Percentiles rank a stretch among this genome's conserved stretches.
phyloP scores from a whole-genome alignment of 2,329 filamentous ascomycete species.

The Macrophomina pseudophaseolina region DNA sequence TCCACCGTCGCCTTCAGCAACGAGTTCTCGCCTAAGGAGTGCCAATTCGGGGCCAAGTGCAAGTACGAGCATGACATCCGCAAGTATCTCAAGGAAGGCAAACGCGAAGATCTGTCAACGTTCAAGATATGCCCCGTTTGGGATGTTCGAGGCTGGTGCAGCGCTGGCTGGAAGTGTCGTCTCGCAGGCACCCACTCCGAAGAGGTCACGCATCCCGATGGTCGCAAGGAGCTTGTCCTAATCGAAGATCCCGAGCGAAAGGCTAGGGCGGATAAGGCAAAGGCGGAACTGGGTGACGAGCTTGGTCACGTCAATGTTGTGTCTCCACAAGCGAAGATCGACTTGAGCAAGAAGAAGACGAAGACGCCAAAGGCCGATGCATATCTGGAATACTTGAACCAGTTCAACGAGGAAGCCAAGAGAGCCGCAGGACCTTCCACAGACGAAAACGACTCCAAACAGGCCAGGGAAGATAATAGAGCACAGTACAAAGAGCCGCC shows the following conservation, averaged over 20 bases:
- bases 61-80: conserved; percentile 83
- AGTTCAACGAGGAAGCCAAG: conserved; percentile 33
- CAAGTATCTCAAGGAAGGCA: conserved; percentile 81
- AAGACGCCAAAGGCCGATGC: conserved; percentile 74
- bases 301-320: conserved; percentile 78
- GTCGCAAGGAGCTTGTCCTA: conserved; percentile 79
- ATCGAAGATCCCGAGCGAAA: conserved; percentile 61
- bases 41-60: conserved; percentile 80
- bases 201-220: conserved; percentile 78
- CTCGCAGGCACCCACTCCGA: conserved; percentile 86
- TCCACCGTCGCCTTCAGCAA: conserved; percentile 70
- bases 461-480: conserved; percentile 66
- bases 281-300: conserved; percentile 44
- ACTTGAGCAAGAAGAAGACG: conserved; percentile 74
- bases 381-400: conserved; percentile 78
- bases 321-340: conserved; percentile 70
- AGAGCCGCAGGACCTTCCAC: conserved; percentile 31
- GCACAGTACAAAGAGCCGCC: conserved; percentile 86
- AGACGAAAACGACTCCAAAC: conserved; percentile 32
- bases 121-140: conserved; percentile 83
- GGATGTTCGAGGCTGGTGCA: conserved; percentile 75
- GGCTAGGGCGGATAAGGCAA: conserved; percentile 53
- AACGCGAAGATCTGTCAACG: conserved; percentile 77
- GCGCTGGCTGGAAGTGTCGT: conserved; percentile 90
- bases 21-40: conserved; percentile 80